Evolutionary conservation across 2,329 filamentous ascomycete species (phyloP).

Genomic region (Tothia fuscella): DNA sequence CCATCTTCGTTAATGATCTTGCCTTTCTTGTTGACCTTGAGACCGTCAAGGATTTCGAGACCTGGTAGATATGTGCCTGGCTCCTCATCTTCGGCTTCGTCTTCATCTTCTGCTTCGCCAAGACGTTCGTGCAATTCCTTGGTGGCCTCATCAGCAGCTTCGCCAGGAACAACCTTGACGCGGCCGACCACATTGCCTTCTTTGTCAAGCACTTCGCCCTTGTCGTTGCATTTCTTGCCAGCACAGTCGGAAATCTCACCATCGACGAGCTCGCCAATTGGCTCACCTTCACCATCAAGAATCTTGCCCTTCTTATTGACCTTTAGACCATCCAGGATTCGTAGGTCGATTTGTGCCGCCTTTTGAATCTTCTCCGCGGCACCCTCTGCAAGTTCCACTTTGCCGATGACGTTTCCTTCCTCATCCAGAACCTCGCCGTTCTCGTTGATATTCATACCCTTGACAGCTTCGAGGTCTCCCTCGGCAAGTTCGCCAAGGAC

Average conservation of each 20-base stretch:
- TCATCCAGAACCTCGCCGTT: conserved; percentile 38
- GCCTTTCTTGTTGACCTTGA: conserved; percentile 49
- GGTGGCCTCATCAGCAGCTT: conserved; percentile 39
- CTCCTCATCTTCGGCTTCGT: conserved; percentile 18
- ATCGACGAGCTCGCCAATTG: conserved; percentile 38
- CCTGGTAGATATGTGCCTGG: conserved; percentile 28
- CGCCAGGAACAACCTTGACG: conserved; percentile 36
- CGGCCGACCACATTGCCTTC: conserved; percentile 37
- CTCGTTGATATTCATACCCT: conserved; percentile 39
- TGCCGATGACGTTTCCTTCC: conserved; percentile 38
- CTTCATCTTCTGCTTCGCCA: conserved; percentile 34
- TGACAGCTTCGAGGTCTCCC: conserved; percentile 33
- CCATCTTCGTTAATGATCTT: conserved; percentile 41
- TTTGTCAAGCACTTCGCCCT: conserved; percentile 40
- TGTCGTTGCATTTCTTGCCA: conserved; percentile 38
- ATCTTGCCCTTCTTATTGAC: conserved; percentile 47
- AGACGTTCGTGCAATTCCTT: conserved; percentile 33
- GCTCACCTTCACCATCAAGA: conserved; percentile 38
- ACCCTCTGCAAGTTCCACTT: conserved; percentile 38
- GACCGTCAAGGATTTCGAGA: conserved; percentile 36
- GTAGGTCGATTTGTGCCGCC: conserved; percentile 29
- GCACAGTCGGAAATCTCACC: conserved; percentile 32
- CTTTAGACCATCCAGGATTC: conserved; percentile 40
- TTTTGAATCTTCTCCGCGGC: conserved; percentile 36
- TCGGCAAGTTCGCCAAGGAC: conserved; percentile 37